Evolutionary conservation across 257 asterid genomes (phyloP).

Genomic region (Capsicum pubescens): DNA sequence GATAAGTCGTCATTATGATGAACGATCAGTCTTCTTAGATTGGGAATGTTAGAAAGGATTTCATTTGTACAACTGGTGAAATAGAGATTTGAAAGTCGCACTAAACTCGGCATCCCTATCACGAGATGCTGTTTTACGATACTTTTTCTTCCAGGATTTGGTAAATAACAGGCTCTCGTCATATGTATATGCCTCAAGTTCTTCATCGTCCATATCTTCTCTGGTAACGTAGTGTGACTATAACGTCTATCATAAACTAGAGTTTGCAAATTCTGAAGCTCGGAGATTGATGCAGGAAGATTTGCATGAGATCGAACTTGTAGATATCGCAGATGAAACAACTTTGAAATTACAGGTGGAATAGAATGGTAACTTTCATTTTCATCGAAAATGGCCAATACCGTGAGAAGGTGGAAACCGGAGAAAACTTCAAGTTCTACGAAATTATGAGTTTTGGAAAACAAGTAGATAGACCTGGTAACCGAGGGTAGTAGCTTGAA

Average conservation of each 20-base stretch:
- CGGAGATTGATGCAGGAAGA: background rate
- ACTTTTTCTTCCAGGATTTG: background rate
- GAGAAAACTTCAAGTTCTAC: background rate
- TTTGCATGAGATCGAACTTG: rapidly evolving
- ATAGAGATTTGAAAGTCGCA: background rate
- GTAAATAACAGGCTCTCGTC: background rate
- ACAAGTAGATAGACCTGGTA: background rate
- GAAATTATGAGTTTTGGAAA: background rate
- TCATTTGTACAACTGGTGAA: background rate
- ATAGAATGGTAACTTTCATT: background rate
- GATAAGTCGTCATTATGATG: too few species aligned
- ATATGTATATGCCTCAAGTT: background rate
- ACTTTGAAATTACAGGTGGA: background rate
- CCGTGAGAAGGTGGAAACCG: background rate
- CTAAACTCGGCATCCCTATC: background rate
- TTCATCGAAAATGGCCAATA: background rate
- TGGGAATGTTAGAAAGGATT: background rate
- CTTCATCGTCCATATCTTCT: background rate
- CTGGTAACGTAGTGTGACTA: background rate
- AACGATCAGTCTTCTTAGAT: background rate
- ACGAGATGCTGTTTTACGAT: too few species aligned
- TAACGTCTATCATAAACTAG: background rate
- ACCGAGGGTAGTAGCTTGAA: background rate
- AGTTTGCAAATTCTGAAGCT: slow-evolving; percentile 8
- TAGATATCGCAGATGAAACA: background rate